Evolutionary conservation across 805 yeast genomes (phyloP), one percentile per base, ranked within the genome.

Genomic region (Debaryomyces maramus): DNA sequence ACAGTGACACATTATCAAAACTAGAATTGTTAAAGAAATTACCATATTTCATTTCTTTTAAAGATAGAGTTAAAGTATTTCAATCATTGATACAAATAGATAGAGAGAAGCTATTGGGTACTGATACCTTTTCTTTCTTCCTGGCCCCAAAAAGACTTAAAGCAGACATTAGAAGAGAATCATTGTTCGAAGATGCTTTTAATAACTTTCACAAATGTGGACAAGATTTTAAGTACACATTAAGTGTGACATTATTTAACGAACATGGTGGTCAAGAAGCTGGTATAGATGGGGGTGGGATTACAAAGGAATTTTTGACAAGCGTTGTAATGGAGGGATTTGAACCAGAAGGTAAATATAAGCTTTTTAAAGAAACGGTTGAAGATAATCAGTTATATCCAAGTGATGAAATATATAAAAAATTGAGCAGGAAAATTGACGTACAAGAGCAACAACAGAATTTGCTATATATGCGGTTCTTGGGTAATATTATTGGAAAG

Each of bases 271-370:
- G 65, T 11, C 76, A 69, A 24, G 98, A 91, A 57, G 88, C 83
- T 0, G 99, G 99, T 1, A 84, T 91, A 31, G 99, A 91, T 60
- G 99, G 99, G 6, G 99, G 98, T 9, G 99, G 99, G 1, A 69
- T 91, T 17, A 90, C 97, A 0, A 90, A 91, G 58, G 99, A 91
- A 53, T 81, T 93, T 46, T 64, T 91, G 40, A 88, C 91, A 2
- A 70, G 83, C 36, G 81, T 88, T 0, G 78, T 83, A 2, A 67
- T 65, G 3, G 87, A 85, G 46, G 90, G 86, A 0, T 87, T 91
- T 51, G 63, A 69, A 8, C 65, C 70, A 0, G 32, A 37, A 2
- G 38, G 46, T 9, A 55, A 53, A 16, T 43, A 52, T 14, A 43
- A 51, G 20, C 59, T 73, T 28, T 73, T 75, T 55, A 67, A 66